These are phyloP conservation scores for Telopea speciosissima DNA, from an alignment of 177 flowering plant species.

Conservation along the genomic window DNA sequence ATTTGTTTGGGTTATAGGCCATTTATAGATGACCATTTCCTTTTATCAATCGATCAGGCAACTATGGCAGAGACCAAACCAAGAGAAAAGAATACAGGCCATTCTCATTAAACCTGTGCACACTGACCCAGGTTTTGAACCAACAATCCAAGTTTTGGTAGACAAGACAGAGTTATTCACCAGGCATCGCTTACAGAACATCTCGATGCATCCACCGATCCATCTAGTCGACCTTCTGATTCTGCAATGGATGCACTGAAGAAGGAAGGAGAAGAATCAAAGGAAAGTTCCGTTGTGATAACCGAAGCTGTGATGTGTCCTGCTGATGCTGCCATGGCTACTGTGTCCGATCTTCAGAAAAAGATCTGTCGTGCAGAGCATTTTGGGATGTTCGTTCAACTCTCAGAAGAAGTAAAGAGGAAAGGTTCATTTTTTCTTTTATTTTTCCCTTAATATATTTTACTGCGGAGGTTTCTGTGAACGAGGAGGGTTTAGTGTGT, in stretches of 20 bases:
- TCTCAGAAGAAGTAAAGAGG: constrained; percentile 33
- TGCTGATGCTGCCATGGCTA: neutral
- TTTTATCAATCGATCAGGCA: too few species aligned
- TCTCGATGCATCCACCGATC: neutral
- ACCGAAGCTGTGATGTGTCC: neutral
- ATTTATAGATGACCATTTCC: too few species aligned
- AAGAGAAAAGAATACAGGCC: too few species aligned
- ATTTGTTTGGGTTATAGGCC: too few species aligned
- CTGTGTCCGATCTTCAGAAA: constrained; percentile 23
- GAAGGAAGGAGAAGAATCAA: constrained; percentile 3
- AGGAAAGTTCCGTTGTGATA: neutral
- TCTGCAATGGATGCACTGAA: neutral
- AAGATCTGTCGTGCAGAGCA: constrained; percentile 36
- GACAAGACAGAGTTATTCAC: neutral
- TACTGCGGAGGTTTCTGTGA: too few species aligned
- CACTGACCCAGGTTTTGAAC: neutral
- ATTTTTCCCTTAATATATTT: too few species aligned
- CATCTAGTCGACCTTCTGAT: neutral
- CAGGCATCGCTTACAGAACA: neutral
- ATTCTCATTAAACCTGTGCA: too few species aligned
- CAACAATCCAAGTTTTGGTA: neutral
- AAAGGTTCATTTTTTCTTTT: constrained; percentile 19
- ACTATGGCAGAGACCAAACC: too few species aligned
- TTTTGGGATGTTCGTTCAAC: constrained; percentile 31
- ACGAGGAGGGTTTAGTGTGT: too few species aligned